Evolutionary conservation across 2,329 filamentous ascomycete genomes (phyloP).

Genomic region (Aureobasidium sp.): DNA sequence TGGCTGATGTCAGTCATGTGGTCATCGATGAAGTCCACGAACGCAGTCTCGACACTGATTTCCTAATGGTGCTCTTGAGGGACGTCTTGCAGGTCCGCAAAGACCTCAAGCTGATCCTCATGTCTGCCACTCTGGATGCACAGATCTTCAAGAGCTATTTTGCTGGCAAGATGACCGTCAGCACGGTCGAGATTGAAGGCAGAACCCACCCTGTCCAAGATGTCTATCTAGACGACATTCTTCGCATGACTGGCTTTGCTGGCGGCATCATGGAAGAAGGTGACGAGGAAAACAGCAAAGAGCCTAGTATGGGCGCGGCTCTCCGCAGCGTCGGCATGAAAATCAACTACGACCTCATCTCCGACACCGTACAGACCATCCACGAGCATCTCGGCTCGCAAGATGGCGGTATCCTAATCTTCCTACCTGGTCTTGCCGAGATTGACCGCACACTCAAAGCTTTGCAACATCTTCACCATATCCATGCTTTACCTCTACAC

Average conservation of each 20-base stretch:
- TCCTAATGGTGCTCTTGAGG: slow-evolving; percentile 77
- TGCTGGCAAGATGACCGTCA: slow-evolving; percentile 49
- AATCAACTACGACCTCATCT: slow-evolving; percentile 86
- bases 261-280: slow-evolving; percentile 31
- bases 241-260: slow-evolving; percentile 68
- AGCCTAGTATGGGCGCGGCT: slow-evolving; percentile 33
- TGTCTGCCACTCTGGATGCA: slow-evolving; percentile 94
- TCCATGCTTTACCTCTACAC: slow-evolving; percentile 81
- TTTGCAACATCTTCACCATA: slow-evolving; percentile 56
- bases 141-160: slow-evolving; percentile 82
- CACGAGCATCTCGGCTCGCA: slow-evolving; percentile 67
- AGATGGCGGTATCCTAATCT: slow-evolving; percentile 87
- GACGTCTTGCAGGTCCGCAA: slow-evolving; percentile 69
- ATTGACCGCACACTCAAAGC: slow-evolving; percentile 74
- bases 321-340: slow-evolving; percentile 54
- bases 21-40: slow-evolving; percentile 97
- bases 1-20: slow-evolving; percentile 88
- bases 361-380: slow-evolving; percentile 72
- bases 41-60: slow-evolving; percentile 88
- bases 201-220: slow-evolving; percentile 86
- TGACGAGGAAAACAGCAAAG: slow-evolving; percentile 44
- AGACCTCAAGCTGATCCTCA: slow-evolving; percentile 83
- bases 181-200: slow-evolving; percentile 77
- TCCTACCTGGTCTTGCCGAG: slow-evolving; percentile 85
- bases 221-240: slow-evolving; percentile 81